Evolutionary conservation across 176 grass and related monocot genomes (phyloP), one percentile per base, ranked within the genome.

Genomic region (Oropetium thomaeum): DNA sequence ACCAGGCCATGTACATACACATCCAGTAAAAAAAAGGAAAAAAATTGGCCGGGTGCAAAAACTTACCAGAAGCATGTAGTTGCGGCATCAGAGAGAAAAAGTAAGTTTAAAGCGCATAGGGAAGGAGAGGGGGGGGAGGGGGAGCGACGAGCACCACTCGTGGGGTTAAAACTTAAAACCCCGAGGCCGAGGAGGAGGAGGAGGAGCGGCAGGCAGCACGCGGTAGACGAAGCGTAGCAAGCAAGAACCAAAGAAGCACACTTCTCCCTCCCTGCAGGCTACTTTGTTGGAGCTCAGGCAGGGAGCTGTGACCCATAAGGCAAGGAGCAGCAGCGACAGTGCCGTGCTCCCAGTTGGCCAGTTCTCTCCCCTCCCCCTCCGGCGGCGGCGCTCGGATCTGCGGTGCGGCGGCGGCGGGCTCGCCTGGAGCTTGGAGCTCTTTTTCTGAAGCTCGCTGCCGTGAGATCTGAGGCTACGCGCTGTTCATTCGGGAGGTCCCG

Each of bases 91-190:
- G 37, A 32, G 72, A 77, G 71, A 48, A 60, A 49, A 76, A 29
- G 16, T 30, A 63, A 23, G 53, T 81, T 71, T 76, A 58, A 80
- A 82, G 65, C 14, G 45, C 42, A 7, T 4, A 30, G 16, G 15
- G 34, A 45, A 28, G 19, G 23, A 5, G 28, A 26, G 65, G 4
- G 60, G 48, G 52, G 47, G 34, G 13, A 71, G n/a, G 22, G 37
- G 54, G 52, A 71, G 79, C 79, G 71, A 45, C 78, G 31, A 13
- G 4, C 11, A 2, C 7, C 48, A 51, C 79, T 82, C 74, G 79
- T 83, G 74, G 80, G 74, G 80, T 74, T 83, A 87, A 67, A 87
- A 83, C 85, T 87, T 87, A 73, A 87, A 87, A 83, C 85, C 85
- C 80, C 85, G 49, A 83, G 86, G 71, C 79, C n/a, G n/a, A n/a